Evolutionary conservation across 495 filamentous ascomycete genomes (phyloP).

Genomic region (Neurospora sp.): DNA sequence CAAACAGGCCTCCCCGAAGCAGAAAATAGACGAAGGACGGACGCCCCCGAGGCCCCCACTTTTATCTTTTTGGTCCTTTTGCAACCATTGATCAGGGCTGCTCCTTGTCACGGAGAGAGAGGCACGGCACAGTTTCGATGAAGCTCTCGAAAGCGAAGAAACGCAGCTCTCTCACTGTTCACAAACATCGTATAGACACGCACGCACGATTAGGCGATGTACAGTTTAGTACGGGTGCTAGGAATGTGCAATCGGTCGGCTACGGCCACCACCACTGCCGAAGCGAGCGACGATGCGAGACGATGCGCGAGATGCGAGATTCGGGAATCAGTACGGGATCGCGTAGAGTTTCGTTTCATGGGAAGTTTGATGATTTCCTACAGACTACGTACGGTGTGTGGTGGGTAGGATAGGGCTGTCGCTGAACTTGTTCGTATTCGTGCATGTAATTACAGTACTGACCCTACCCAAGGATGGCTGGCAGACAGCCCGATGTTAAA

Average conservation of each 20-base stretch:
- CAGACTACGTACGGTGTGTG: neutral
- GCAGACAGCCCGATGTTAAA: neutral
- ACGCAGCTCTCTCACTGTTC: neutral
- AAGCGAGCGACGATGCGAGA: neutral
- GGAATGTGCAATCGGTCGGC: neutral
- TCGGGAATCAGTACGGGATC: neutral
- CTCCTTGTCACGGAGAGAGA: neutral
- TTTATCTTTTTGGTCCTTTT: neutral
- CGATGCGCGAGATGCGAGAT: neutral
- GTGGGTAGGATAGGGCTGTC: neutral
- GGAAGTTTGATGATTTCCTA: neutral
- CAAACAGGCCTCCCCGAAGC: neutral
- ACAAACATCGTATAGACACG: neutral
- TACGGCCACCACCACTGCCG: neutral
- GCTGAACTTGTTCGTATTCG: neutral
- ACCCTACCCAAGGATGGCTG: neutral
- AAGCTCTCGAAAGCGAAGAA: neutral
- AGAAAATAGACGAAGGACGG: neutral
- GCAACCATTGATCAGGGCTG: neutral
- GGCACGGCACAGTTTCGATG: neutral
- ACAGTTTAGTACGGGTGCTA: neutral
- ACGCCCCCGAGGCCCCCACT: neutral
- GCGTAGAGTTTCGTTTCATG: neutral
- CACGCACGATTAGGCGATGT: neutral
- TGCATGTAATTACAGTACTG: neutral